Percentiles rank a stretch among this genome's conserved stretches.
Conservation (phyloP, 1,139 yeast species). For the Lizanozyma gosingica region DNA sequence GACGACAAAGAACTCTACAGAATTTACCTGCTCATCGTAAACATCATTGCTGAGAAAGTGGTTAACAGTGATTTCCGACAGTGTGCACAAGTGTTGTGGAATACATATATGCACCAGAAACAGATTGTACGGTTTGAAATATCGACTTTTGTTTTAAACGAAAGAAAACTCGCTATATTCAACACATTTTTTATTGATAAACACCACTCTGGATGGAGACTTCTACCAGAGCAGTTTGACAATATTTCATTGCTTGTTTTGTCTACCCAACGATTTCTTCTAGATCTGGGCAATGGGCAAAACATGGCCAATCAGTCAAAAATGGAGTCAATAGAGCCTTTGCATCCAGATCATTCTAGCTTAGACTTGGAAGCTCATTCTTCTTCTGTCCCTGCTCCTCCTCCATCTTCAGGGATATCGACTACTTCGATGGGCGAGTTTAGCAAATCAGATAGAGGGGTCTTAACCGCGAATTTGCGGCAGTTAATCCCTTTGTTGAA, state of each 20-base stretch:
- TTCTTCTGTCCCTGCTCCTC: too few relatives aligned
- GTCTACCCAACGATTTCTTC: background rate
- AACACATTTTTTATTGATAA: too few relatives aligned
- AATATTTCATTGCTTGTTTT: background rate
- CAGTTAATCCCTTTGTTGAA: conserved; percentile 23
- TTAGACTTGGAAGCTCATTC: too few relatives aligned
- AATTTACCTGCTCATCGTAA: background rate
- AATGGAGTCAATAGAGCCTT: background rate
- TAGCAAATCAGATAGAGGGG: conserved; percentile 7
- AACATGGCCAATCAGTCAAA: background rate
- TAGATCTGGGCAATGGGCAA: background rate
- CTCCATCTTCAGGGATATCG: background rate
- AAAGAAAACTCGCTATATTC: background rate
- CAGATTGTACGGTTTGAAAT: background rate
- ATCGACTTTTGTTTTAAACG: background rate
- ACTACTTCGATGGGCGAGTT: conserved; percentile 4
- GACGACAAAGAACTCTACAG: background rate
- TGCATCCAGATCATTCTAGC: too few relatives aligned
- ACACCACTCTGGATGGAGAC: background rate
- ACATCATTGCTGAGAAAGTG: background rate
- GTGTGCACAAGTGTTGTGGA: background rate
- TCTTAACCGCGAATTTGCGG: conserved; percentile 9
- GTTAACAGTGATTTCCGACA: background rate
- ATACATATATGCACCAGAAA: background rate
- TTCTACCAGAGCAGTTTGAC: background rate